phyloP scores from a whole-genome alignment of 495 filamentous ascomycete genomes.

The Penicillium longicatenatum region DNA sequence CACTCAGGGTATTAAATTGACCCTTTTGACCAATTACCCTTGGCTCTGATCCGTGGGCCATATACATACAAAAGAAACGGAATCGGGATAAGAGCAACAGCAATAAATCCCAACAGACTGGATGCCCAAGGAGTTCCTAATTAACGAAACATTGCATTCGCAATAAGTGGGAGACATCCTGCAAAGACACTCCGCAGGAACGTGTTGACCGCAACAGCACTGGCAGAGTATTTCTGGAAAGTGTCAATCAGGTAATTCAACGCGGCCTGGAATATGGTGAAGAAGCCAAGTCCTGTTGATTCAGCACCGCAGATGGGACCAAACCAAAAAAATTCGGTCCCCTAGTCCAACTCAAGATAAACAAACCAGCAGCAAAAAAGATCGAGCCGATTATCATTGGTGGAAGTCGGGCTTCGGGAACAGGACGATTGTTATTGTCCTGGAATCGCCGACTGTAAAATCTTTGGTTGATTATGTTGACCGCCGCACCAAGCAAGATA shows the following conservation, averaged over 20 bases:
- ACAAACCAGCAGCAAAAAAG: conserved; percentile 49
- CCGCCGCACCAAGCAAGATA: conserved; percentile 39
- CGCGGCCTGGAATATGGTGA: conserved; percentile 34
- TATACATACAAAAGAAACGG: conserved; percentile 54
- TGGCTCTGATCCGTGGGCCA: conserved; percentile 48
- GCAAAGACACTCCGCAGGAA: conserved; percentile 66
- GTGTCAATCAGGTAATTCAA: conserved; percentile 27
- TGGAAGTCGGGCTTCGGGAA: conserved; percentile 53
- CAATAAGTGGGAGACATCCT: conserved; percentile 65
- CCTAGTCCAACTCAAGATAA: conserved; percentile 56
- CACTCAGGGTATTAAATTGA: background rate
- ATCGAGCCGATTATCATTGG: conserved; percentile 49
- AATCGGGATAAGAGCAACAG: conserved; percentile 53
- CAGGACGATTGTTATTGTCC: conserved; percentile 37
- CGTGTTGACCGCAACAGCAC: conserved; percentile 68
- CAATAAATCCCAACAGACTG: conserved; percentile 54
- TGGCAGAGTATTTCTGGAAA: conserved; percentile 50
- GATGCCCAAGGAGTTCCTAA: conserved; percentile 66
- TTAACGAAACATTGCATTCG: conserved; percentile 61
- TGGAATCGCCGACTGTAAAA: conserved; percentile 38
- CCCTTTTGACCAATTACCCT: conserved; percentile 44
- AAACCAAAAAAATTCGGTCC: conserved; percentile 42
- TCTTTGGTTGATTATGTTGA: conserved; percentile 43
- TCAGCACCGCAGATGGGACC: conserved; percentile 46
- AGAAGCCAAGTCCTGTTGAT: conserved; percentile 48